These are phyloP conservation scores for Quercus tomentella DNA, from an alignment of 331 rosid species.

Conservation along the genomic window DNA sequence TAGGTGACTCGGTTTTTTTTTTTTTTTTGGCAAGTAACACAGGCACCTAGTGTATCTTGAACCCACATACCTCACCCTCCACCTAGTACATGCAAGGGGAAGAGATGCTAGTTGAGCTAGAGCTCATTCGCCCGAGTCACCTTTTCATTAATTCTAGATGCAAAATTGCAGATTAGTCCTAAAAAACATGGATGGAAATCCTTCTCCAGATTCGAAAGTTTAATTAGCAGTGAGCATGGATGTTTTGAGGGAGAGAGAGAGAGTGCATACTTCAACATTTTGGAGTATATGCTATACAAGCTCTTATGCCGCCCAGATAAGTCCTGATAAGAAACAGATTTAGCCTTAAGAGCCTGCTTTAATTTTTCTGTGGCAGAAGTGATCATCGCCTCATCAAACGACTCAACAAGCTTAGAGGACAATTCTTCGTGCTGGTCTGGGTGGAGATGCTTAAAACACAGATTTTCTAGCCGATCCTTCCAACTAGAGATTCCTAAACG, in stretches of 20 bases:
- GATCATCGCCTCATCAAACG: constrained; percentile 77
- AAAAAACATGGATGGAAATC: neutral
- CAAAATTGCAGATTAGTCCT: constrained; percentile 2
- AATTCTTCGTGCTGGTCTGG: constrained; percentile 66
- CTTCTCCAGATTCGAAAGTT: neutral
- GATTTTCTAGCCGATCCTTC: constrained; percentile 83
- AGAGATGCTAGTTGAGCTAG: too few species aligned
- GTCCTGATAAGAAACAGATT: constrained; percentile 75
- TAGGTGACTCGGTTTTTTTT: too few species aligned
- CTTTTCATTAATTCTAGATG: neutral
- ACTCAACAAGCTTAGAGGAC: constrained; percentile 66
- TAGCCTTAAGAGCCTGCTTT: constrained; percentile 59
- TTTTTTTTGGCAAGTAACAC: too few species aligned
- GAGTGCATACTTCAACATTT: constrained; percentile 70
- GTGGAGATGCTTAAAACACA: constrained; percentile 85
- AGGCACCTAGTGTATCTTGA: too few species aligned
- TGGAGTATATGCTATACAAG: constrained; percentile 79
- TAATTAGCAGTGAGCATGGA: neutral
- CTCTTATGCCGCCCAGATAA: constrained; percentile 90
- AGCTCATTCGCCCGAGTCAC: neutral
- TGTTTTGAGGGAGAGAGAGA: neutral
- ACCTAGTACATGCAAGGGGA: too few species aligned
- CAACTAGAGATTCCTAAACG: constrained; percentile 88
- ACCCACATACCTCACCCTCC: too few species aligned
- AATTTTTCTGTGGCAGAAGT: constrained; percentile 57